phyloP scores from a whole-genome alignment of 1,284 basidiomycete genomes.

The Psilocybe mexicana region DNA sequence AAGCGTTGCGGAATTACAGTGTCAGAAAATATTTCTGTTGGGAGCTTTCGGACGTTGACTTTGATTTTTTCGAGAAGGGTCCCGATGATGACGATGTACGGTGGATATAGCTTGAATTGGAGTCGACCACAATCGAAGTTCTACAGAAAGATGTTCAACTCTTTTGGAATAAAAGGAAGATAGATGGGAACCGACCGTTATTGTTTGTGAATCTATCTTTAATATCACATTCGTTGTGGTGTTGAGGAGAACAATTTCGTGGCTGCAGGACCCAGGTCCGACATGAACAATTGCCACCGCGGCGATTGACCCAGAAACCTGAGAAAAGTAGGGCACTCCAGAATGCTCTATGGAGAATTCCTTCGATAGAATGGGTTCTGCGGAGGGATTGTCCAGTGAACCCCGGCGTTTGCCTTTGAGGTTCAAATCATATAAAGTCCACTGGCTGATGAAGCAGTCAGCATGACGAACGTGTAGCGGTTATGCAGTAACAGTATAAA shows the following conservation, averaged over 20 bases:
- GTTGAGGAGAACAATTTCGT: constrained; percentile 20
- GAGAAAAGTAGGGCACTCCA: constrained; percentile 17
- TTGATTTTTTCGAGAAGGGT: constrained; percentile 14
- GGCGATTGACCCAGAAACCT: constrained; percentile 19
- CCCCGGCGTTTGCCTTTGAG: constrained; percentile 6
- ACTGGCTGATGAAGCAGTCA: constrained; percentile 6
- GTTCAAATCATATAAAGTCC: constrained; percentile 18
- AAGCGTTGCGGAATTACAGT: neutral
- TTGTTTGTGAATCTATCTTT: constrained; percentile 11
- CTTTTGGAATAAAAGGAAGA: neutral
- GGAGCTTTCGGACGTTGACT: constrained; percentile 18
- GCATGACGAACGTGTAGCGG: neutral
- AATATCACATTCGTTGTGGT: constrained; percentile 15
- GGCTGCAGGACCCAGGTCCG: constrained; percentile 2
- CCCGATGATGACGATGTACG: constrained; percentile 18
- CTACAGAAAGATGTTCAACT: constrained; percentile 5
- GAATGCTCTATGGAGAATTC: constrained; percentile 13
- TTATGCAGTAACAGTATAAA: neutral
- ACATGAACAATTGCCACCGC: constrained; percentile 16
- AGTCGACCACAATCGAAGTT: constrained; percentile 18
- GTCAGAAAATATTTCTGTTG: constrained; percentile 14
- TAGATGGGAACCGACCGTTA: constrained; percentile 12
- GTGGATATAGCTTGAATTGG: constrained; percentile 21
- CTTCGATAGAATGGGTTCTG: constrained; percentile 14
- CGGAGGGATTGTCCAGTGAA: constrained; percentile 2